Base-by-base conservation (phyloP, 208 protist genomes). In the Leishmania tarentolae region DNA sequence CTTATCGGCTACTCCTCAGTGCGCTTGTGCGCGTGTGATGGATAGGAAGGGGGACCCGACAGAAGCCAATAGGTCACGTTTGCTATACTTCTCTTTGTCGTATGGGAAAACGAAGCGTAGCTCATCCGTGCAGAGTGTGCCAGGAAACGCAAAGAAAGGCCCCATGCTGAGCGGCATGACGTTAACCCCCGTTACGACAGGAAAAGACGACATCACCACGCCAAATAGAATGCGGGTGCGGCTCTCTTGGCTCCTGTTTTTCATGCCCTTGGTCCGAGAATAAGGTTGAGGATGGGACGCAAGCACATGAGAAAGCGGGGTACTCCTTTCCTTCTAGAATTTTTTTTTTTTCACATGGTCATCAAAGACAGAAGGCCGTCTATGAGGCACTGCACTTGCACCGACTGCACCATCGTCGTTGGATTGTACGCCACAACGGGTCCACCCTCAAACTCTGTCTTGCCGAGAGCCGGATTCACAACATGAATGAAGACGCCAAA, bases 401-500 rank as follows among this genome's bases (percentile, higher is more conserved):
- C 69, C 3, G 76, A 75, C 68, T 90, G 86, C 57, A 65, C 15
- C 74, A 86, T 80, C 8, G 86, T 59, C 0, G 83, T 82, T 21
- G 86, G 86, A 79, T 90, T 90, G 75, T 87, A 90, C 7, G 56
- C 80, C 31, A 80, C 79, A 15, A 89, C 40, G 17, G 61, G 77
- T 31, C 79, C 81, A 2, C 56, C 72, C 5, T 81, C 78, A 37
- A 71, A 61, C 46, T 85, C 80, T 56, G 9, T 72, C 77, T 81
- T 80, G 24, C 75, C 76, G 15, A 21, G 44, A 13, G 52, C 56
- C 42, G 91, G 87, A 68, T 92, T 75, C 28, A 74, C 52, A n/a
- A 93, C 85, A 79, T 95, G 90, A 40, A 95, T 76, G 78, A 95
- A 92, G 19, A 93, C 76, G 17, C 73, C 76, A 71, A 75, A 87